Base-by-base conservation (phyloP, 208 protist species). In the Endotrypanum monterogeii region DNA sequence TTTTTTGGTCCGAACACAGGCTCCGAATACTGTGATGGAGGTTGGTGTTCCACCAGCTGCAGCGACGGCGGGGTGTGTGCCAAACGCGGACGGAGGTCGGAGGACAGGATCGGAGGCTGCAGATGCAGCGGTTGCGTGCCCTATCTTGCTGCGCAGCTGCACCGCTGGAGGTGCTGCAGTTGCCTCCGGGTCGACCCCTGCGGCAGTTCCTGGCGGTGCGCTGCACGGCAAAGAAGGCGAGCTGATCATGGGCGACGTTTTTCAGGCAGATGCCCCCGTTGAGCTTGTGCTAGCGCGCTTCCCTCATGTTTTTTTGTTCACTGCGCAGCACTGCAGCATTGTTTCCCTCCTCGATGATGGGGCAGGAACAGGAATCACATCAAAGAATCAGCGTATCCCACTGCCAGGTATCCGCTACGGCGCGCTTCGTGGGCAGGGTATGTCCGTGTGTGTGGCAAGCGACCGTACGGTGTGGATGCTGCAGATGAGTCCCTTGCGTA, bases 271-370 rank as follows among this genome's bases (percentile, higher is more conserved):
- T 18, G 58, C 67, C n/a, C 37, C 52, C 0, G 78, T 81, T 25
- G 70, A 80, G 56, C 56, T 79, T 1, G 76, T 89, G 50, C 73
- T 89, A 48, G 68, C 83, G 9, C 87, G 86, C 32, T 83, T 92
- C 51, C 88, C 88, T 11, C 89, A 89, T 76, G 75, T 95, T 23
- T 88, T 95, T 67, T 83, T 82, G 54, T 95, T 95, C 76, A 88
- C 86, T 12, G 70, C 80, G 41, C 28, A 79, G 25, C 79, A 91
- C 73, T 95, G 90, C 71, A 87, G 93, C 75, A 88, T 93, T 23
- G 80, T 84, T 46, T 89, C 83, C 11, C 60, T 89, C 18, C 82
- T 88, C 68, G 83, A 90, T 30, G 80, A 87, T 67, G 79, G 78
- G 66, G 6, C 54, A 57, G 61, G 71, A 62, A 48, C 6, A 12